Percentiles rank a stretch among this genome's conserved stretches.
Evolutionary conservation across 2,329 filamentous ascomycete genomes (phyloP).

Genomic region (Apiospora koreana): DNA sequence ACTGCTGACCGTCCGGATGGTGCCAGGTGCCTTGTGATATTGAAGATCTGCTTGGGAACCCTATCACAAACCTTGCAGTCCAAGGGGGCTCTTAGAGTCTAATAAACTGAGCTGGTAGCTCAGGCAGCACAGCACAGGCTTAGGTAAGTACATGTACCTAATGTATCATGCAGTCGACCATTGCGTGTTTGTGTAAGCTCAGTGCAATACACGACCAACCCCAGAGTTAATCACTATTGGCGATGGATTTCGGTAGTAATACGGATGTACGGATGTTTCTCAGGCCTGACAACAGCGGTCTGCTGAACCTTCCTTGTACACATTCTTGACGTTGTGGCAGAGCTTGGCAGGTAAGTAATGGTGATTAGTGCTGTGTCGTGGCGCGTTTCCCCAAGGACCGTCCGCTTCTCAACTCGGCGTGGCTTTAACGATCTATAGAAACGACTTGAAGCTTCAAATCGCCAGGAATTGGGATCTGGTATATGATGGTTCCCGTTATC

Average conservation of each 20-base stretch:
- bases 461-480: too few relatives aligned
- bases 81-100: neutral
- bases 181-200: neutral
- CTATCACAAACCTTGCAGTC: neutral
- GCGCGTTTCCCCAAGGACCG: neutral
- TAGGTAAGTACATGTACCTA: too few relatives aligned
- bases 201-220: neutral
- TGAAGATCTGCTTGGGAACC: neutral
- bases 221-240: neutral
- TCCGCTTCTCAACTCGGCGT: neutral
- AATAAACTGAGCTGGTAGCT: neutral
- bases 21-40: neutral
- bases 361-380: neutral
- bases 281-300: too few relatives aligned
- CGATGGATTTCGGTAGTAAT: too few relatives aligned
- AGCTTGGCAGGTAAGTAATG: too few relatives aligned
- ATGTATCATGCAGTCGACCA: neutral
- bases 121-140: neutral
- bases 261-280: too few relatives aligned
- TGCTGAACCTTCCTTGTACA: too few relatives aligned
- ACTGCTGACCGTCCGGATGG: neutral
- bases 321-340: too few relatives aligned
- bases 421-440: neutral
- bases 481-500: too few relatives aligned
- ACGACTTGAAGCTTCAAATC: neutral